phyloP scores from a whole-genome alignment of 768 basidiomycete genomes.

The Tulasnella sp. region DNA sequence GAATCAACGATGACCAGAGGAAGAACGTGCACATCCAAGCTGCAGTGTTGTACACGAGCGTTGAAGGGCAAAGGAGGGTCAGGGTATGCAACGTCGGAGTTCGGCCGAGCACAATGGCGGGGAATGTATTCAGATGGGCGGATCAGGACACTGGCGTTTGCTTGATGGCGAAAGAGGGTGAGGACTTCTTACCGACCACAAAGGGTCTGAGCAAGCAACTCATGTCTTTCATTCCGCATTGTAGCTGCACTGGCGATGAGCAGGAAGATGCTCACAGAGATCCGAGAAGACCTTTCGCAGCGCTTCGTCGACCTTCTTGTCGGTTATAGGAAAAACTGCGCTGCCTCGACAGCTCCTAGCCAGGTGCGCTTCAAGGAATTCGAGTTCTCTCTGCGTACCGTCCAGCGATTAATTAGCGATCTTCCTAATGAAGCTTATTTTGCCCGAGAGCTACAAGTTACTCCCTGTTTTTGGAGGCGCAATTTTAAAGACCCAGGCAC shows the following conservation, averaged over 20 bases:
- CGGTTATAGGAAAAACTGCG: slow-evolving; percentile 84
- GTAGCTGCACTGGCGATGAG: slow-evolving; percentile 65
- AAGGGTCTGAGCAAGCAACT: not conserved
- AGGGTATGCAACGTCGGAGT: slow-evolving; percentile 80
- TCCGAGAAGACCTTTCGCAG: slow-evolving; percentile 79
- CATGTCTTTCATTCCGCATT: not conserved
- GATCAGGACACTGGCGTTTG: slow-evolving; percentile 81
- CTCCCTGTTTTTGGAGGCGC: slow-evolving; percentile 75
- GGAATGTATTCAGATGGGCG: slow-evolving; percentile 82
- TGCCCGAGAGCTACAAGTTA: slow-evolving; percentile 87
- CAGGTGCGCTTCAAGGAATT: slow-evolving; percentile 49
- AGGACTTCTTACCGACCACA: slow-evolving; percentile 24
- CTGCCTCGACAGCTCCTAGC: slow-evolving; percentile 61
- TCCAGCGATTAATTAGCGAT: not conserved
- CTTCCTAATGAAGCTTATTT: slow-evolving; percentile 56
- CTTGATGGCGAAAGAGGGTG: slow-evolving; percentile 71
- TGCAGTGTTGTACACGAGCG: slow-evolving; percentile 79
- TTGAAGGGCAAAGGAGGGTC: slow-evolving; percentile 70
- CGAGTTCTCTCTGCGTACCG: not conserved
- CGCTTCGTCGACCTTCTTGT: slow-evolving; percentile 71
- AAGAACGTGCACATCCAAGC: slow-evolving; percentile 74
- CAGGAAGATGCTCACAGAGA: slow-evolving; percentile 54
- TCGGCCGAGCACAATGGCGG: slow-evolving; percentile 66
- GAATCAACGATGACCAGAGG: slow-evolving; percentile 48
- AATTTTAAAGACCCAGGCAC: slow-evolving; percentile 78